Conservation (phyloP, 2,329 filamentous ascomycete genomes). For the Acephala macrosclerotiorum region DNA sequence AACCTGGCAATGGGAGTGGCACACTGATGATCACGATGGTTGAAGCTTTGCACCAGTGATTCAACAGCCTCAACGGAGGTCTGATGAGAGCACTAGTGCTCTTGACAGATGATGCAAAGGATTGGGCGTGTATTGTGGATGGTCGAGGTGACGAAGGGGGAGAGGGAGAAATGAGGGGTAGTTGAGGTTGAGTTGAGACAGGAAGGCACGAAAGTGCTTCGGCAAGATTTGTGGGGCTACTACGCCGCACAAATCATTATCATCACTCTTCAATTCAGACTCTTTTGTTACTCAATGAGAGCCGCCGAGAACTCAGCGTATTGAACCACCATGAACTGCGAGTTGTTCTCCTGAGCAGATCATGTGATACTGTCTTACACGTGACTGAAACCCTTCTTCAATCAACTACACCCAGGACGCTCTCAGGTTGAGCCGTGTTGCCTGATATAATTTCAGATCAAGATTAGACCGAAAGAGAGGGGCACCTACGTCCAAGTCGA, state of each 20-base stretch:
- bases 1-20: not conserved
- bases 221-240: not conserved
- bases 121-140: not conserved
- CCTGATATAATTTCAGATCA: not conserved
- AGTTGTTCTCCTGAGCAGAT: not conserved
- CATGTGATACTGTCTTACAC: not conserved
- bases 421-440: not conserved
- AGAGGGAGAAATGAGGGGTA: not conserved
- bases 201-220: not conserved
- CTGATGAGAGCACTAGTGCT: not conserved
- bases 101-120: not conserved
- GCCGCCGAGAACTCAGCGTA: too few species aligned
- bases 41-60: slow-evolving; percentile 2
- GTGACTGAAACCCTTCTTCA: not conserved
- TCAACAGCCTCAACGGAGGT: not conserved
- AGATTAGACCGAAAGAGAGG: not conserved
- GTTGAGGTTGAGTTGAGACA: not conserved
- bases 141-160: not conserved
- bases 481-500: not conserved
- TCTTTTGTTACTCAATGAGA: not conserved
- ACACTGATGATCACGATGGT: not conserved
- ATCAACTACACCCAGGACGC: not conserved
- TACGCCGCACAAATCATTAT: not conserved
- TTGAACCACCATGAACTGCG: too few species aligned
- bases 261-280: not conserved